Evolutionary conservation across 352 stramenopile genomes (phyloP), one percentile per base, ranked within the genome.

Genomic region (Pythium phragmitis): DNA sequence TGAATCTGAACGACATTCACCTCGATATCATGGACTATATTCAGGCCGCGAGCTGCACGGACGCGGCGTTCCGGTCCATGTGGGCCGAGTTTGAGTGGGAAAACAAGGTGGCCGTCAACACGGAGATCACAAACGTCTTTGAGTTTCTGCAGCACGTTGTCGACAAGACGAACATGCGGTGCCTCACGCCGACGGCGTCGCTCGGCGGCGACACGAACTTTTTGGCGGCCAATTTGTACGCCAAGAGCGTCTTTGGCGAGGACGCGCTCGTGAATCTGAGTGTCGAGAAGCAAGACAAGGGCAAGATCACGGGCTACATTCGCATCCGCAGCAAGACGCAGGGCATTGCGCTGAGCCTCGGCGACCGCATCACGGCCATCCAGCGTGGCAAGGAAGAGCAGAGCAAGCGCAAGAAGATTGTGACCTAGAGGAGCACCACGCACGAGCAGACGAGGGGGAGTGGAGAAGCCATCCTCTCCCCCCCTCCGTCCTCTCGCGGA

Each of bases 11-110:
- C 77, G 97, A 99, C 73, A 99, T 99, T 69, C 97, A 99, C 74
- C 87, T 99, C 65, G 97, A 99, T 72, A 99, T 99, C 57, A 99
- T 99, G 98, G 98, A 99, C 76, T 99, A 99, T 89, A 99, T 99
- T 74, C 92, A 98, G 67, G 97, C 98, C 52, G 75, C 86, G 49
- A 90, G 75, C 17, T 96, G 96, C 87, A 87, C 77, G 65, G 96
- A 99, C 73, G 92, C 98, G 68, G 87, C 91, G n/a, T 99, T 99
- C 86, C 92, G 98, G 65, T 87, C 83, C 7, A 99, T 99, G 97
- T 99, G 98, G 98, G 97, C 97, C 57, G 97, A 99, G 72, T 99
- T 99, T 75, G 98, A 99, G 82, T 99, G 98, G 98, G 98, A 99
- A 80, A 99, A 99, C 83, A 99, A 99, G 85, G 97, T 99, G 60